Evolutionary conservation across 2,329 filamentous ascomycete genomes (phyloP).

Genomic region (Aspergillus pseudonomiae): DNA sequence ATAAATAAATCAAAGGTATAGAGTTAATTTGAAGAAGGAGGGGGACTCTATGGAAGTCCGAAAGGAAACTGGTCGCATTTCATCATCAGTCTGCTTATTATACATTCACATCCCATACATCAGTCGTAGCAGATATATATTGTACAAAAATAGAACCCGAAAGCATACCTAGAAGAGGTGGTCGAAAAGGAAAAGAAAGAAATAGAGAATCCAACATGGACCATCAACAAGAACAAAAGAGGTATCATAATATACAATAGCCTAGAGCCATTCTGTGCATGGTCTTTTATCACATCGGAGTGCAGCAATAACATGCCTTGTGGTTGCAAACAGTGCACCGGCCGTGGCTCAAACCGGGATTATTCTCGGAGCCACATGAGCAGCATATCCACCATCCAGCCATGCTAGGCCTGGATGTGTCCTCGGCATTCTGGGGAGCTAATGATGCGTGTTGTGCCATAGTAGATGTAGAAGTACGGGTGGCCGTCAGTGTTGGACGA

Average conservation of each 20-base stretch:
- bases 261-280: background rate
- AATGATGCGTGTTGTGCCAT: background rate
- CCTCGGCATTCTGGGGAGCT: background rate
- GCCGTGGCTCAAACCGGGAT: constrained; percentile 21
- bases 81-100: too few species aligned
- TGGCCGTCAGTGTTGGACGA: background rate
- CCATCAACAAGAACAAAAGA: background rate
- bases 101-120: too few species aligned
- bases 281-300: background rate
- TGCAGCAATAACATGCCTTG: constrained; percentile 3
- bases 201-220: background rate
- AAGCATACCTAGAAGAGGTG: background rate
- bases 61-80: too few species aligned
- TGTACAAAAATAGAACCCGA: background rate
- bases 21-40: too few species aligned
- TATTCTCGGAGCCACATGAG: constrained; percentile 20
- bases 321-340: constrained; percentile 27
- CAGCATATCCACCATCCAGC: constrained; percentile 30
- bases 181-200: background rate
- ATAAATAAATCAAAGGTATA: too few species aligned
- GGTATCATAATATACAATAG: background rate
- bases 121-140: background rate
- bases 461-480: background rate
- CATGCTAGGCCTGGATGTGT: constrained; percentile 8
- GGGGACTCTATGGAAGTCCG: too few species aligned